Evolutionary conservation across 1,139 yeast species (phyloP).

Genomic region (Yamadazyma sp.): DNA sequence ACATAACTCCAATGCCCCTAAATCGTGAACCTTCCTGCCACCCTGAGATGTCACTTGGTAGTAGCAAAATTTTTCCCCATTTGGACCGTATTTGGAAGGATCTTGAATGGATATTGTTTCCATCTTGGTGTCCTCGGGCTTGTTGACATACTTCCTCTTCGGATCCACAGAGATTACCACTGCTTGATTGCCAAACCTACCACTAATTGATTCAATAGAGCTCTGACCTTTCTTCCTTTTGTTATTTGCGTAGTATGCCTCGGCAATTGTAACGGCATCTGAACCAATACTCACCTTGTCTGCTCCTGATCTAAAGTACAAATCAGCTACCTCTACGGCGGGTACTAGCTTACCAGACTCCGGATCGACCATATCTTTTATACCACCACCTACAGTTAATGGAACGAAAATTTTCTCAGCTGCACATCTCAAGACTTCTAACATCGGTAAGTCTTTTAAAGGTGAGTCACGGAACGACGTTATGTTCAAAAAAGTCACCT

Average conservation of each 20-base stretch:
- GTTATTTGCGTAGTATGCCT: conserved; percentile 63
- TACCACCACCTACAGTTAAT: conserved; percentile 96
- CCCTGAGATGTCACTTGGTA: conserved; percentile 96
- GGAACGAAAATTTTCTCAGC: conserved; percentile 95
- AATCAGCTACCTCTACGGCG: conserved; percentile 85
- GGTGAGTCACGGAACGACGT: conserved; percentile 96
- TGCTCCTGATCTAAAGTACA: conserved; percentile 94
- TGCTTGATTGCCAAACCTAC: conserved; percentile 92
- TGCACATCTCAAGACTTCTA: conserved; percentile 77
- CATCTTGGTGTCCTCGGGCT: conserved; percentile 63
- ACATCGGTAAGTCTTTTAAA: conserved; percentile 87
- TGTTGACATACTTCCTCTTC: conserved; percentile 69
- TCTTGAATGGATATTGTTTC: conserved; percentile 45
- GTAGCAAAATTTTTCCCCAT: conserved; percentile 86
- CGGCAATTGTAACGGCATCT: conserved; percentile 94
- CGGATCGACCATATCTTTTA: conserved; percentile 84
- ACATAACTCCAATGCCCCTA: conserved; percentile 89
- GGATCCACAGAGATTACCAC: conserved; percentile 98
- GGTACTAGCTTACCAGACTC: conserved; percentile 67
- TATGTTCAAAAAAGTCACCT: conserved; percentile 88
- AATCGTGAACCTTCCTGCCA: conserved; percentile 84
- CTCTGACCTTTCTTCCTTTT: conserved; percentile 64
- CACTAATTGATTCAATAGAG: conserved; percentile 89
- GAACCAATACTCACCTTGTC: conserved; percentile 96
- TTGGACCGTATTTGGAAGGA: conserved; percentile 65